A percentile compares a stretch with the other conserved stretches of the same genome.
These are phyloP conservation scores for Mallotus japonicus DNA, from an alignment of 441 rosid genomes.

Conservation along the genomic window DNA sequence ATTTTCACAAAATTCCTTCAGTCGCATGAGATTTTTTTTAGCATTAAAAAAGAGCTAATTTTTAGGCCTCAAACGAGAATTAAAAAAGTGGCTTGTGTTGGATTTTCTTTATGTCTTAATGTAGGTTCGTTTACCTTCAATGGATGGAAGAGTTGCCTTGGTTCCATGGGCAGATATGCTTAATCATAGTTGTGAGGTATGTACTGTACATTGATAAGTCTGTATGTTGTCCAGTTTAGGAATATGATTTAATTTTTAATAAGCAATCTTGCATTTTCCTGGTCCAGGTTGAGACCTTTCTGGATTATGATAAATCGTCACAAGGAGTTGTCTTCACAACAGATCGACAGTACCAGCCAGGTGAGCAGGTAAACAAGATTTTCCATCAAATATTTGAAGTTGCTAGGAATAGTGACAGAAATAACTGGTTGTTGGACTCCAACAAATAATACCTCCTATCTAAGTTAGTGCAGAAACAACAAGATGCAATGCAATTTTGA, in stretches of 20 bases:
- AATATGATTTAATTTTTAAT: slow-evolving; percentile 17
- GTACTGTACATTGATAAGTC: slow-evolving; percentile 9
- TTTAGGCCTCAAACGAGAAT: not conserved
- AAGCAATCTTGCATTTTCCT: slow-evolving; percentile 19
- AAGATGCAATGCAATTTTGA: not conserved
- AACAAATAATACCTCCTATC: too few species aligned
- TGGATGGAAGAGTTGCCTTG: slow-evolving; percentile 92
- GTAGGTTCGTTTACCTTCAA: slow-evolving; percentile 91
- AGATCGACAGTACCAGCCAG: slow-evolving; percentile 85
- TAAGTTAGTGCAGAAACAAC: not conserved
- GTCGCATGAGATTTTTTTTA: not conserved
- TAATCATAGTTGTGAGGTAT: slow-evolving; percentile 93
- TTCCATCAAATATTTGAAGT: not conserved
- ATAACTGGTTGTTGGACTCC: too few species aligned
- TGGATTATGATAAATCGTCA: slow-evolving; percentile 89
- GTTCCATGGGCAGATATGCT: slow-evolving; percentile 99
- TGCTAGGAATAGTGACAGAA: too few species aligned
- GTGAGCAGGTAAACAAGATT: slow-evolving; percentile 84
- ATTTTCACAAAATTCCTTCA: not conserved
- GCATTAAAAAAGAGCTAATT: not conserved
- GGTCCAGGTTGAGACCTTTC: slow-evolving; percentile 79
- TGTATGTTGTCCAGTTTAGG: slow-evolving; percentile 1
- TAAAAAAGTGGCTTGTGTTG: not conserved
- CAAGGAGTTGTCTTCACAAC: slow-evolving; percentile 79
- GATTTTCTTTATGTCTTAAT: slow-evolving; percentile 14